Conservation (phyloP, 257 asterid species). For the Avicennia marina region DNA sequence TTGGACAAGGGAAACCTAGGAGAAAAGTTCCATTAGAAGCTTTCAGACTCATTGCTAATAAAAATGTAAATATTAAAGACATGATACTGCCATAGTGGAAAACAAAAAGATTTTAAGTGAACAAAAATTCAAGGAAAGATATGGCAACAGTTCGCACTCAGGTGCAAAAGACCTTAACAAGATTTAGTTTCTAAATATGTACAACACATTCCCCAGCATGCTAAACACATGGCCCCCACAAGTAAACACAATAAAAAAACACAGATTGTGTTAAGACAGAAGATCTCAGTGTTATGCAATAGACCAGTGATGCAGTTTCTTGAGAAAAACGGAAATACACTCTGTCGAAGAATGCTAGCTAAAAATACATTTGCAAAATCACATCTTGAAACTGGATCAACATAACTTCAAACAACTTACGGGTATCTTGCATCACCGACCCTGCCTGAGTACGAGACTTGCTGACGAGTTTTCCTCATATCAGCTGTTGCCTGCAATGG, state of each 20-base stretch:
- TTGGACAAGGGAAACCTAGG: too few relatives aligned
- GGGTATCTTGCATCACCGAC: conserved; percentile 98
- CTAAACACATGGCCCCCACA: too few relatives aligned
- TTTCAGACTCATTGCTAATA: neutral
- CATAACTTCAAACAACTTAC: conserved; percentile 38
- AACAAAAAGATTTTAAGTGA: neutral
- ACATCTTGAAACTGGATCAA: conserved; percentile 13
- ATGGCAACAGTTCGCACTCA: too few relatives aligned
- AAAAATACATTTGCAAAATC: neutral
- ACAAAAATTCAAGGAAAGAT: neutral
- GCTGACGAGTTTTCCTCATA: conserved; percentile 93
- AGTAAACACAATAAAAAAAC: too few relatives aligned
- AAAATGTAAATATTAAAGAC: neutral
- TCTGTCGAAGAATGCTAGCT: neutral
- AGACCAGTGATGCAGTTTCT: neutral
- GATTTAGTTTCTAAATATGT: too few relatives aligned
- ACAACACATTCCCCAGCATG: too few relatives aligned
- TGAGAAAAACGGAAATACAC: neutral
- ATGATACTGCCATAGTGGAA: neutral
- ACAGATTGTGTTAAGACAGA: too few relatives aligned
- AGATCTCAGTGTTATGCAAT: neutral
- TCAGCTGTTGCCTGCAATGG: conserved; percentile 80
- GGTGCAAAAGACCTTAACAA: too few relatives aligned
- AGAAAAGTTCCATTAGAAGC: neutral
- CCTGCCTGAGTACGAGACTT: conserved; percentile 86